Percentiles rank a stretch among this genome's conserved stretches.
phyloP scores from a whole-genome alignment of 2,329 filamentous ascomycete genomes.

The Nothophaeocryptopus gaeumannii region DNA sequence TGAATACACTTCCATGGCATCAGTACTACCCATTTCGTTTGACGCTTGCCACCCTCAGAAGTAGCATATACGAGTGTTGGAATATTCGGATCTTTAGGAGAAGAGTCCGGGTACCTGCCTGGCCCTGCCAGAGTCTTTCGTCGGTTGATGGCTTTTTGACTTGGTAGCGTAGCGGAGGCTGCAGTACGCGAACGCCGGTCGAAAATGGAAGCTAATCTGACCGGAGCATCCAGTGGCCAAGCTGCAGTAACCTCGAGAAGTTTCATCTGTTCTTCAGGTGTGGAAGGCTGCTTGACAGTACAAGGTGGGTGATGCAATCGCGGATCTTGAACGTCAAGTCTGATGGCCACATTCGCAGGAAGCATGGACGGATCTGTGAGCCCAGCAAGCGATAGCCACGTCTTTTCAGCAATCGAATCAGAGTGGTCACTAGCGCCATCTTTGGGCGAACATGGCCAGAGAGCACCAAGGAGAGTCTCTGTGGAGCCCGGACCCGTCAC shows the following conservation, averaged over 20 bases:
- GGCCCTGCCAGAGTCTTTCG: constrained; percentile 64
- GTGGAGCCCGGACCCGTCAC: constrained; percentile 72
- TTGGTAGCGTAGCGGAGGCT: constrained; percentile 65
- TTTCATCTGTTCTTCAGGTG: constrained; percentile 28
- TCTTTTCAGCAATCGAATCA: constrained; percentile 41
- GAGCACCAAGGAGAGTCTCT: constrained; percentile 68
- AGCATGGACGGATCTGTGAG: constrained; percentile 68
- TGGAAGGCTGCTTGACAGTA: constrained; percentile 39
- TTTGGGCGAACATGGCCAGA: constrained; percentile 49
- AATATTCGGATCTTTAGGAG: constrained; percentile 67
- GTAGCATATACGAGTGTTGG: constrained; percentile 64
- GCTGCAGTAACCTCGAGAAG: constrained; percentile 61
- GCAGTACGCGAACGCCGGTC: constrained; percentile 63
- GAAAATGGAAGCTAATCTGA: constrained; percentile 54
- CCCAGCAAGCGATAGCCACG: constrained; percentile 54
- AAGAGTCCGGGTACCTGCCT: constrained; percentile 59
- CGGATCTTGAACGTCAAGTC: constrained; percentile 74
- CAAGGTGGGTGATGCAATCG: constrained; percentile 74
- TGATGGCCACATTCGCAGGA: constrained; percentile 66
- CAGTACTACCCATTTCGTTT: constrained; percentile 77
- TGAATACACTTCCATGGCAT: constrained; percentile 87
- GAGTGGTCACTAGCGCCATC: constrained; percentile 29
- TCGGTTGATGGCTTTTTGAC: constrained; percentile 76
- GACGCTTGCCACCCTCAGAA: constrained; percentile 40
- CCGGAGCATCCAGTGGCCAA: constrained; percentile 64